Conservation (phyloP, 768 basidiomycete species). For the Collybia nuda region DNA sequence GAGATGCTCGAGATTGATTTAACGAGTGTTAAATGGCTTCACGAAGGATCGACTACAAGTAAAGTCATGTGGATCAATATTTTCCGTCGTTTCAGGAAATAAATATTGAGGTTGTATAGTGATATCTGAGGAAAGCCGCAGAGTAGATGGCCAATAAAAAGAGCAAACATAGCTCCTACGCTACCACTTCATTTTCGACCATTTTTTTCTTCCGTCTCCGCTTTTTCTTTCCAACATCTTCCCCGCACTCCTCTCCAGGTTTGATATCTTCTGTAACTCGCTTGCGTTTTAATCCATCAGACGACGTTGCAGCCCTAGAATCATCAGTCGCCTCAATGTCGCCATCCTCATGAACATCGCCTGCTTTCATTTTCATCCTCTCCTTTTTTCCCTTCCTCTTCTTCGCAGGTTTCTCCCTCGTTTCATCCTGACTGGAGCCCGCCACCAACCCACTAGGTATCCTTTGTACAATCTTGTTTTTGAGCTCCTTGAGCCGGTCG, state of each 20-base stretch:
- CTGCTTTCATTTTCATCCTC: slow-evolving; percentile 48
- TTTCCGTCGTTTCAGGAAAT: too few species aligned
- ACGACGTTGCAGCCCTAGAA: background rate
- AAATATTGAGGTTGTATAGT: too few species aligned
- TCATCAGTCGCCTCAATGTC: slow-evolving; percentile 12
- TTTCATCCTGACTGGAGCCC: slow-evolving; percentile 15
- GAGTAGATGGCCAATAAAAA: background rate
- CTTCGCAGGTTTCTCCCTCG: slow-evolving; percentile 37
- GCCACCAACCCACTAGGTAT: slow-evolving; percentile 18
- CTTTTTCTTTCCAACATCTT: slow-evolving; percentile 24
- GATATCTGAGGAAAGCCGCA: too few species aligned
- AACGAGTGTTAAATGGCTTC: slow-evolving; percentile 28
- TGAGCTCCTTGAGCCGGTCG: slow-evolving; percentile 73
- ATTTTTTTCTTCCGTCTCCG: slow-evolving; percentile 27
- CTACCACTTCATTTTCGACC: slow-evolving; percentile 13
- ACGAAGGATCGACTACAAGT: slow-evolving; percentile 22
- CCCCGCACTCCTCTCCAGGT: slow-evolving; percentile 30
- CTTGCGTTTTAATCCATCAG: slow-evolving; percentile 12
- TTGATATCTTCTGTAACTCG: slow-evolving; percentile 4
- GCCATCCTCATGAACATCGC: slow-evolving; percentile 18
- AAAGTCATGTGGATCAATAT: too few species aligned
- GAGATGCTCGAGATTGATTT: slow-evolving; percentile 21
- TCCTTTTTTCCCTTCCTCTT: slow-evolving; percentile 75
- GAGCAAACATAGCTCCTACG: background rate
- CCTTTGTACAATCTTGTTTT: slow-evolving; percentile 54